These are phyloP conservation scores for Fusarium decemcellulare DNA, from an alignment of 2,329 filamentous ascomycete genomes.

Conservation along the genomic window DNA sequence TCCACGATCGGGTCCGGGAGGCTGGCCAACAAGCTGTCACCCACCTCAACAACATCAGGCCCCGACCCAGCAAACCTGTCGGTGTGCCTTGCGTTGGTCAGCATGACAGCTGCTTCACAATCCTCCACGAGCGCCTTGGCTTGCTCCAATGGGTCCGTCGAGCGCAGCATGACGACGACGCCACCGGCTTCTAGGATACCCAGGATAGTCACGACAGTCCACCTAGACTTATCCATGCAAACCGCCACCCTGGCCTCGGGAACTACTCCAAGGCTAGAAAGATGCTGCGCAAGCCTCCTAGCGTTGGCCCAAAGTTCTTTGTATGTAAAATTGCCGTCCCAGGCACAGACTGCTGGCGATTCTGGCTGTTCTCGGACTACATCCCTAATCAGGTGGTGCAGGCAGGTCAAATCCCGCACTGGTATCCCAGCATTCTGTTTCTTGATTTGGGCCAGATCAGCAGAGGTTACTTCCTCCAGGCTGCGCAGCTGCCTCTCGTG, in stretches of 20 bases:
- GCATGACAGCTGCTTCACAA: not conserved
- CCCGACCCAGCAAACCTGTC: not conserved
- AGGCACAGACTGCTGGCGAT: conserved; percentile 1
- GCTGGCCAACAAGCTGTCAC: conserved; percentile 1
- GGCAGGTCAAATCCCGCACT: conserved; percentile 2
- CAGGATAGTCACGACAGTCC: too few species aligned
- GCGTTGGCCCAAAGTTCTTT: conserved; percentile 2
- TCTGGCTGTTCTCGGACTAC: conserved; percentile 1
- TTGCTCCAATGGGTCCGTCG: not conserved
- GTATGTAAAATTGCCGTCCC: conserved; percentile 2
- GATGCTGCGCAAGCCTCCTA: conserved; percentile 6
- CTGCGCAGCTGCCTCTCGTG: conserved; percentile 1
- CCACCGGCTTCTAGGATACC: too few species aligned
- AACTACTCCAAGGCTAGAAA: not conserved
- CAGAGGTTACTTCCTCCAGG: conserved; percentile 1
- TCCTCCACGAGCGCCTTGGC: not conserved
- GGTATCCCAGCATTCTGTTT: not conserved
- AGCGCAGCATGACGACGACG: too few species aligned
- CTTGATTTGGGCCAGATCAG: conserved; percentile 1
- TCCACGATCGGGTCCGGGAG: not conserved
- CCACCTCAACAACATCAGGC: conserved; percentile 1
- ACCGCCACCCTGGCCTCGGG: too few species aligned
- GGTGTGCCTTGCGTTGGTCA: conserved; percentile 1
- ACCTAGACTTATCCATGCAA: too few species aligned
- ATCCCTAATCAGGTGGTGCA: conserved; percentile 3